Base-by-base conservation (phyloP, 2,329 filamentous ascomycete species). In the Fusarium siculi region DNA sequence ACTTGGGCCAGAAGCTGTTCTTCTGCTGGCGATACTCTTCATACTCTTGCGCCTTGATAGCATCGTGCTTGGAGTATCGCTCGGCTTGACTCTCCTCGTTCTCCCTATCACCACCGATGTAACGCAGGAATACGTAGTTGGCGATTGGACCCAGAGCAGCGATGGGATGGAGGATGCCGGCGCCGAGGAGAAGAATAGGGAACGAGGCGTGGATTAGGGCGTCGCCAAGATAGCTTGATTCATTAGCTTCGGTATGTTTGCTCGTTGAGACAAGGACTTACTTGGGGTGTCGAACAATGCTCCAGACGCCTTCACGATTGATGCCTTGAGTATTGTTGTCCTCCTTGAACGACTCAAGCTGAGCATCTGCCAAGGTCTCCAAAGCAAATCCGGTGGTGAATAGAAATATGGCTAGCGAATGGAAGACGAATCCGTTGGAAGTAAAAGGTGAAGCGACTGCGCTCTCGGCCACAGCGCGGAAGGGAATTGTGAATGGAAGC, bases 221-320 rank as follows among this genome's bases (percentile, higher is more conserved):
- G 9, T 69, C 66, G 1, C 66, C 66, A 8, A 69, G 66, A 21
- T 69, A 69, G 18, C 66, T 69, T 7, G 0, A 0, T 5, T 4
- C 0, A 8, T 68, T 43, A 68, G 44, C 8, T n/a, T 11, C 4
- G 8, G 3, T 15, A 0, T 19, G 9, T 21, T 36, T 2, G 2
- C 3, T 9, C 2, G 1, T 2, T 2, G 11, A 2, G 16, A 9
- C 2, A 4, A 23, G 0, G 10, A 49, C 65, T 44, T 70, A 69
- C 66, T 69, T 69, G 9, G 66, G 66, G 32, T 69, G 66, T 65
- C 66, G 25, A 25, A 70, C 66, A 9, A 69, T 69, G 8, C 66
- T 69, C 66, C 66, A 69, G 2, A 69, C 66, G 2, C 66, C 66
- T 7, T 65, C 59, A 0, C 58, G 37, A 11, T 65, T 70, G 21